phyloP scores from a whole-genome alignment of 371 early-diverging fungal genomes.

The Mitosporidium daphniae region DNA sequence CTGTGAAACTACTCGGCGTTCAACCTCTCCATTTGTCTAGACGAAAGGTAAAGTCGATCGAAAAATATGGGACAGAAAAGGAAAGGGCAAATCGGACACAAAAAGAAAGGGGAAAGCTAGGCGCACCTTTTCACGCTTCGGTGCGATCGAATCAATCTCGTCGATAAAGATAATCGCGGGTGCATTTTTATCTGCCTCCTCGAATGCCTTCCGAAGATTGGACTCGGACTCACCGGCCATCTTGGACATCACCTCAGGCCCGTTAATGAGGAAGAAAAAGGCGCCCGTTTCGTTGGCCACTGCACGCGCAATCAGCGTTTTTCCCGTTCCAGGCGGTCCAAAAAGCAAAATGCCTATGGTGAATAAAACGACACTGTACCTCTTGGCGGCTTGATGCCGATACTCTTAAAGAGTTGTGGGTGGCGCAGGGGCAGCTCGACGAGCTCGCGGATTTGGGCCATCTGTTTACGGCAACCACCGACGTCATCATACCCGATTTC shows the following conservation, averaged over 20 bases:
- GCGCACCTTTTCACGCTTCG: constrained; percentile 92
- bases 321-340: constrained; percentile 14
- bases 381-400: constrained; percentile 93
- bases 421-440: constrained; percentile 93
- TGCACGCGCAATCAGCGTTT: constrained; percentile 24
- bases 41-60: neutral
- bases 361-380: constrained; percentile 43
- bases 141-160: constrained; percentile 85
- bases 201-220: constrained; percentile 89
- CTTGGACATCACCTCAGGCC: constrained; percentile 96
- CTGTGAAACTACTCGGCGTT: constrained; percentile 94
- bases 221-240: constrained; percentile 96
- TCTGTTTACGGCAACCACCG: constrained; percentile 91
- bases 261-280: constrained; percentile 86
- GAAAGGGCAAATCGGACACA: no score
- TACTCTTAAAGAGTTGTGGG: constrained; percentile 72
- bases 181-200: constrained; percentile 65
- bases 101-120: no score
- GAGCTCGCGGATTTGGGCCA: constrained; percentile 95
- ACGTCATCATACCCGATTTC: constrained; percentile 96
- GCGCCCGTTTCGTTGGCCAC: constrained; percentile 54
- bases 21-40: constrained; percentile 89
- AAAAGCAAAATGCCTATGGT: constrained; percentile 12
- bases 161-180: constrained; percentile 94
- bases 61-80: no score